phyloP scores from a whole-genome alignment of 2,329 filamentous ascomycete genomes.

The Arachnopeziza araneosa region DNA sequence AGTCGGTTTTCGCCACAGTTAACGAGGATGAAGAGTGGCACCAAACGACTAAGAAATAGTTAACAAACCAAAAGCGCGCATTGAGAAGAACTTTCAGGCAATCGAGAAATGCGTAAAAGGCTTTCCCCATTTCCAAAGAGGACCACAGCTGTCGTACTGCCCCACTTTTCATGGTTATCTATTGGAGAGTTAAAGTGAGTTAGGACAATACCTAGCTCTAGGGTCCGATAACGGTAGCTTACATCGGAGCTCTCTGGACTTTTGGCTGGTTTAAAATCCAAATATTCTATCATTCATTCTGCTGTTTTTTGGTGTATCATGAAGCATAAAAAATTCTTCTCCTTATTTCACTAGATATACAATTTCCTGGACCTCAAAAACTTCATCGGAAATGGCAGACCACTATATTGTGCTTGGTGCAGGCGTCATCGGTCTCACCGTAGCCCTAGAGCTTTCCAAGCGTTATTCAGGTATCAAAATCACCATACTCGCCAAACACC shows the following conservation, averaged over 20 bases:
- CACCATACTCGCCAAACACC: conserved; percentile 74
- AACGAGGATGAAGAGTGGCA: too few relatives aligned
- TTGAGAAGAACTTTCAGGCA: too few relatives aligned
- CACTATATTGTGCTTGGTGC: conserved; percentile 36
- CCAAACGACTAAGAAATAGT: too few relatives aligned
- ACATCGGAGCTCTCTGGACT: too few relatives aligned
- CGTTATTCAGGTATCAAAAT: conserved; percentile 47
- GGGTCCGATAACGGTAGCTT: background rate
- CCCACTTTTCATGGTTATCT: background rate
- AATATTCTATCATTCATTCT: too few relatives aligned
- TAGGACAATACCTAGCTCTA: background rate
- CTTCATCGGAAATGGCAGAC: background rate
- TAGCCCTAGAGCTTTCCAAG: conserved; percentile 53
- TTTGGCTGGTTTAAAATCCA: too few relatives aligned
- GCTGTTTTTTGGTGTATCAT: too few relatives aligned
- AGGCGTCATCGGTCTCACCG: conserved; percentile 60
- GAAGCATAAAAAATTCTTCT: too few relatives aligned
- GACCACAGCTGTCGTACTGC: background rate
- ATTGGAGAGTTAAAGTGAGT: background rate
- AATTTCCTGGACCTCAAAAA: background rate
- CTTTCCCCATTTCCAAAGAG: background rate
- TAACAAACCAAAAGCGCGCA: too few relatives aligned
- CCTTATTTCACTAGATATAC: too few relatives aligned
- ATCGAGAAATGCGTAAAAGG: too few relatives aligned
- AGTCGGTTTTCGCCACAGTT: background rate